phyloP scores from a whole-genome alignment of 208 protist genomes.

The Trypanosoma congolense region DNA sequence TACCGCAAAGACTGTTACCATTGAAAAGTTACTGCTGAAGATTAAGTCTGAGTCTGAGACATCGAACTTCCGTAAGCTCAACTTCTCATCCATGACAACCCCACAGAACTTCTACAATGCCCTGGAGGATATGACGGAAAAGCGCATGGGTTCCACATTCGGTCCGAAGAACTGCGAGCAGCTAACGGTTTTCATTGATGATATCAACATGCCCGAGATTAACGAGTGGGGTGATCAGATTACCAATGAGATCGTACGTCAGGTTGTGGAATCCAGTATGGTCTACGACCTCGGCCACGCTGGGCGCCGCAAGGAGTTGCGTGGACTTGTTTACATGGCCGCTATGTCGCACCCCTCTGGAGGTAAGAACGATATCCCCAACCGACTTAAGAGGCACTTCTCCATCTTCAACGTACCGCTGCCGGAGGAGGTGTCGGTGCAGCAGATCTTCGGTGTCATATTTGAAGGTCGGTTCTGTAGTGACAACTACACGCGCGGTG shows the following conservation, averaged over 20 bases:
- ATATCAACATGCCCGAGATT: conserved; percentile 96
- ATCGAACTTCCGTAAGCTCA: conserved; percentile 90
- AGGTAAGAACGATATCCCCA: conserved; percentile 98
- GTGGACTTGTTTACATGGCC: conserved; percentile 94
- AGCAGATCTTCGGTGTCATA: conserved; percentile 92
- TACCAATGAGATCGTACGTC: conserved; percentile 94
- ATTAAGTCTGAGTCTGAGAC: conserved; percentile 69
- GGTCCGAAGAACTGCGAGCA: conserved; percentile 90
- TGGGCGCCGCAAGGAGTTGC: conserved; percentile 92
- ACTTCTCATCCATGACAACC: conserved; percentile 93
- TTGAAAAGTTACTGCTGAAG: conserved; percentile 89
- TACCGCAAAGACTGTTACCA: conserved; percentile 94
- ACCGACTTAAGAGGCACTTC: conserved; percentile 96
- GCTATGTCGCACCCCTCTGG: conserved; percentile 97
- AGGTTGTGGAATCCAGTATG: conserved; percentile 87
- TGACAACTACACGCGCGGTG: conserved; percentile 76
- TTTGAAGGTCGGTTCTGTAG: conserved; percentile 90
- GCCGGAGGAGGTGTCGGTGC: conserved; percentile 91
- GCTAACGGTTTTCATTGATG: conserved; percentile 93
- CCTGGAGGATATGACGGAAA: conserved; percentile 93
- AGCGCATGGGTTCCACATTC: conserved; percentile 93
- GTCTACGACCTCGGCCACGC: conserved; percentile 86
- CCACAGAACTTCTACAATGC: conserved; percentile 91
- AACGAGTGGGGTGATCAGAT: conserved; percentile 95
- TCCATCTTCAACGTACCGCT: conserved; percentile 96